These are phyloP conservation scores for Angophora floribunda DNA, from an alignment of 345 rosid species.

Conservation along the genomic window DNA sequence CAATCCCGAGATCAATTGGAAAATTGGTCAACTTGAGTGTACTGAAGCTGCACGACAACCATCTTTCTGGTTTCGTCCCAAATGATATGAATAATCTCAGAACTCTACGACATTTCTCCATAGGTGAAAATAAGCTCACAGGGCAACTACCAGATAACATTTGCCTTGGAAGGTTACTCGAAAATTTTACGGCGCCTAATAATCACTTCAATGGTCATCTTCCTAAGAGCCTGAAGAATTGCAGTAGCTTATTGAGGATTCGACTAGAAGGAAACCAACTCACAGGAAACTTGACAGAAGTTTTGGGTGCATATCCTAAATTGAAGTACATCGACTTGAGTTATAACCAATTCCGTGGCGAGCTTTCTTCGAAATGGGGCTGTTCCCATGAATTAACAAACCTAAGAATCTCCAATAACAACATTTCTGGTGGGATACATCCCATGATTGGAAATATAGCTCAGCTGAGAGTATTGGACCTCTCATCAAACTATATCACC, in stretches of 20 bases:
- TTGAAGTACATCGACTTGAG: background rate
- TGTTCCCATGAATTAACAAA: background rate
- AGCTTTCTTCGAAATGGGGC: background rate
- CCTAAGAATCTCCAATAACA: background rate
- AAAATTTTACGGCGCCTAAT: background rate
- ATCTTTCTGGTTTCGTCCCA: background rate
- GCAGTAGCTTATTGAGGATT: slow-evolving; percentile 3
- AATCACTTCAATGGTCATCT: slow-evolving; percentile 5
- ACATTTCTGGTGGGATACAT: background rate
- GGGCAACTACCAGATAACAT: background rate
- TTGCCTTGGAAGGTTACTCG: background rate
- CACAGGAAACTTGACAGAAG: slow-evolving; percentile 10
- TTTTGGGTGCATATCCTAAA: background rate
- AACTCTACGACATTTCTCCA: background rate
- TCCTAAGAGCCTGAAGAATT: slow-evolving; percentile 6
- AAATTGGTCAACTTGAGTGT: background rate
- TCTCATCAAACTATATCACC: background rate
- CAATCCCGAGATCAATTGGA: background rate
- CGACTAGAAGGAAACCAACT: slow-evolving; percentile 14
- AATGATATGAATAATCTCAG: background rate
- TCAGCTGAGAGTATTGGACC: background rate
- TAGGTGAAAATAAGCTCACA: background rate
- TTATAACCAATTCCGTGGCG: background rate
- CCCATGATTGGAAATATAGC: background rate
- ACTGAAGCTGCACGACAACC: background rate